Evolutionary conservation across 2,329 filamentous ascomycete species (phyloP).

Genomic region (Stagonosporopsis cucurbitacearum): DNA sequence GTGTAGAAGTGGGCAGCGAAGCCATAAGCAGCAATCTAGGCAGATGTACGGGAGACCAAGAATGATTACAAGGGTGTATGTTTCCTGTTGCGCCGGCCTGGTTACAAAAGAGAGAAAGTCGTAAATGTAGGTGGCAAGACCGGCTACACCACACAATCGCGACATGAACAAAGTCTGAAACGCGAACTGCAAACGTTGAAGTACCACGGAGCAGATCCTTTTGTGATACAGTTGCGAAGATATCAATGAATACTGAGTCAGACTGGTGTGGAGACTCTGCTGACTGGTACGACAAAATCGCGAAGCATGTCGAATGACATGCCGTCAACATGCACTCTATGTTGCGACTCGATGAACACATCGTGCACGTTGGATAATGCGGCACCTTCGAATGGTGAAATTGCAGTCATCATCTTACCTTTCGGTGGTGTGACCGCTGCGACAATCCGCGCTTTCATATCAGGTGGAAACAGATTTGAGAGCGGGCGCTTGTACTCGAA

Average conservation of each 20-base stretch:
- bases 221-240: background rate
- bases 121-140: slow-evolving; percentile 28
- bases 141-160: slow-evolving; percentile 30
- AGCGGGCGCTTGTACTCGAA: slow-evolving; percentile 42
- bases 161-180: slow-evolving; percentile 17
- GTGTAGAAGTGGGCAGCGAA: slow-evolving; percentile 16
- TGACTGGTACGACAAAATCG: slow-evolving; percentile 33
- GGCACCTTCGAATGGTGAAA: slow-evolving; percentile 43
- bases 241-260: slow-evolving; percentile 12
- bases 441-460: slow-evolving; percentile 38
- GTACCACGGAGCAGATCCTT: slow-evolving; percentile 17
- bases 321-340: slow-evolving; percentile 43
- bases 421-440: slow-evolving; percentile 41
- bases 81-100: background rate
- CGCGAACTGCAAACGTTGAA: slow-evolving; percentile 1
- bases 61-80: slow-evolving; percentile 29
- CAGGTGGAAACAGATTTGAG: slow-evolving; percentile 24
- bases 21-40: slow-evolving; percentile 20
- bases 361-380: slow-evolving; percentile 41
- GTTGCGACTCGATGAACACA: slow-evolving; percentile 41
- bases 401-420: slow-evolving; percentile 36
- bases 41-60: slow-evolving; percentile 11
- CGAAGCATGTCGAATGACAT: slow-evolving; percentile 46
- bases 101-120: slow-evolving; percentile 16
- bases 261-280: slow-evolving; percentile 35